Evolutionary conservation across 1,284 basidiomycete species (phyloP).

Genomic region (Leccinum laetum): DNA sequence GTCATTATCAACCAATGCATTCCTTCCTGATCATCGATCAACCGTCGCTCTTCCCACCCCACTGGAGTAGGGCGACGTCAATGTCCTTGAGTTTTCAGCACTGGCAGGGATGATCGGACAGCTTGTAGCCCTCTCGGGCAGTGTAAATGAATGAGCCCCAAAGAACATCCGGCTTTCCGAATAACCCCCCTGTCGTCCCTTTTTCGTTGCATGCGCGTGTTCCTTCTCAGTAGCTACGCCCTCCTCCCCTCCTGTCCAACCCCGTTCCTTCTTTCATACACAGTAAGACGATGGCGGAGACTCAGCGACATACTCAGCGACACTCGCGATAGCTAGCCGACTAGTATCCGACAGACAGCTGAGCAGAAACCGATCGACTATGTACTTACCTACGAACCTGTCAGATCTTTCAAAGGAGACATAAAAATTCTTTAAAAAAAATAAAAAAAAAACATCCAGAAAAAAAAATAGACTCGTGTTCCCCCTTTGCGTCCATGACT

Average conservation of each 20-base stretch:
- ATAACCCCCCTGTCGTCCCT: neutral
- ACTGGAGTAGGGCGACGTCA: neutral
- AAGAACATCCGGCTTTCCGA: neutral
- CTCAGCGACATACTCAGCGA: neutral
- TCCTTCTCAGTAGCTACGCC: neutral
- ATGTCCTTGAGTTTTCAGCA: neutral
- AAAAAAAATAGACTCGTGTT: neutral
- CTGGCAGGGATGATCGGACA: neutral
- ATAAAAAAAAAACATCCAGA: neutral
- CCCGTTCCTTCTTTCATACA: neutral
- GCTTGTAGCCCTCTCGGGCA: neutral
- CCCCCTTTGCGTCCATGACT: neutral
- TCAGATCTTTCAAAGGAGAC: neutral
- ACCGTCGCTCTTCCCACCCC: neutral
- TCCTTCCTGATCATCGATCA: neutral
- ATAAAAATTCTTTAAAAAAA: neutral
- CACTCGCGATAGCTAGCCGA: neutral
- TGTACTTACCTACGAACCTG: neutral
- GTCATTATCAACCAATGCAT: neutral
- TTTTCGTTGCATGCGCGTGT: neutral
- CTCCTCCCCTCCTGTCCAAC: neutral
- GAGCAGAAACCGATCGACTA: neutral
- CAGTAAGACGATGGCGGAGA: neutral
- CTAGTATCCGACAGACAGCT: neutral
- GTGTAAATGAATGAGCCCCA: neutral